Evolutionary conservation across 352 stramenopile species (phyloP), one percentile per base, ranked within the genome.

Genomic region (Blastocystis sp.): DNA sequence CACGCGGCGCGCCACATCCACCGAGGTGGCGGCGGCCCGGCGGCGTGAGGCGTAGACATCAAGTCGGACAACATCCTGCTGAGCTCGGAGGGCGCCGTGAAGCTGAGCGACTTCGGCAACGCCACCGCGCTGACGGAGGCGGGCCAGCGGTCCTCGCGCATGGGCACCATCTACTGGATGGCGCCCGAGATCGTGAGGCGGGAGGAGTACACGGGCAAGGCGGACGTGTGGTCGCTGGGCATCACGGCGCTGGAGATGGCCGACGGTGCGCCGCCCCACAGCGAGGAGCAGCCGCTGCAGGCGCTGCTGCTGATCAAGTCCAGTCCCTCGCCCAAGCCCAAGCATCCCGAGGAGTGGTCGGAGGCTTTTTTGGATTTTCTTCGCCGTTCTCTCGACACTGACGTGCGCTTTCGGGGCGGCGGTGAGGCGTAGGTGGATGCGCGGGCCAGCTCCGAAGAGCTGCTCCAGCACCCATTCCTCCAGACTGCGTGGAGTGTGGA

Each of bases 141-240:
- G 64, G 64, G 45, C 17, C 92, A 93, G 52, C 89, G 91, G 21
- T 91, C 77, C 1, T 91, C 92, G 3, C 95, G 96, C 19, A 94
- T 97, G 7, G 94, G 94, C 10, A 97, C 94, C 43, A 93, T 93
- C 14, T 96, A 95, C 87, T 97, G 94, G 94, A 97, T 97, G 94
- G 94, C 93, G 17, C 94, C 94, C 6, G 94, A 97, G 90, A 93
- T 97, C 84, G 96, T 97, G 89, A 92, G 94, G 89, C 94, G 95
- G 61, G 92, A 93, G 68, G 93, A 95, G 89, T 96, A 97, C 91
- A 94, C 95, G 87, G 92, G 92, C 89, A 95, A 96, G 90, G 93
- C 93, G 14, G 93, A 95, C 89, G 93, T 95, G 89, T 95, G 93
- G 93, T 93, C 91, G 43, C 90, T 95, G 17, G 93, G 93, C 19